Evolutionary conservation across 2,329 filamentous ascomycete species (phyloP), one percentile per base, ranked within the genome.

Genomic region (Fusarium sp.): DNA sequence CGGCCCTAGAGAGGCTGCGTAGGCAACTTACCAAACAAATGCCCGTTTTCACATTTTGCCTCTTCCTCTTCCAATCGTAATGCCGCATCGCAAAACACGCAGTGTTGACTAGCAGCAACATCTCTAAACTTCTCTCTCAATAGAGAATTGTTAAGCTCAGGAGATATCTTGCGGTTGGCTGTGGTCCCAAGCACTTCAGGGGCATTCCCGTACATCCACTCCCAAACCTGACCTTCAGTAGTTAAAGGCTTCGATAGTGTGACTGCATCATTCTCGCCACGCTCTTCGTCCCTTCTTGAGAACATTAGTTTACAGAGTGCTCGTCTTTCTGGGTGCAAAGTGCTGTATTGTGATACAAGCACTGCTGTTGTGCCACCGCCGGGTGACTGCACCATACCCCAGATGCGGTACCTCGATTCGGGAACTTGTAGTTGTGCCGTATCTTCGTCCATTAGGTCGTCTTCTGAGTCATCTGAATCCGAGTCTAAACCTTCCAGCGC

Each of bases 151-250:
- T 68, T 68, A 8, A 65, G 56, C 31, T 66, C 64, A 8, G 48
- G 31, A 4, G 58, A 71, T 38, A 55, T 69, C 45, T 77, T 73
- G 29, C 74, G 64, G 11, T 73, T 55, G 23, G 68, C 52, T 21
- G 80, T 79, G 27, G 84, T 80, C 8, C 84, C 86, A 0, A 83
- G 80, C 6, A 88, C 84, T 4, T 83, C 80, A 1, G 82, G 80
- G 0, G 86, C 86, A n/a, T 80, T 80, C 23, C 86, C 87, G 73
- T 90, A 90, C 85, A 90, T 87, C 84, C 86, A 88, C 68, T 89
- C 86, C 84, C 88, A 90, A 48, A 87, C 81, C 41, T 81, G 80
- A 0, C 84, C 88, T 76, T 90, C 88, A 4, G 87, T 88, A n/a
- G 86, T 77, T 12, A 78, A 33, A 8, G 38, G 75, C 57, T 65